Evolutionary conservation across 164 flowering plant genomes (phyloP).

Genomic region (Santalum album): DNA sequence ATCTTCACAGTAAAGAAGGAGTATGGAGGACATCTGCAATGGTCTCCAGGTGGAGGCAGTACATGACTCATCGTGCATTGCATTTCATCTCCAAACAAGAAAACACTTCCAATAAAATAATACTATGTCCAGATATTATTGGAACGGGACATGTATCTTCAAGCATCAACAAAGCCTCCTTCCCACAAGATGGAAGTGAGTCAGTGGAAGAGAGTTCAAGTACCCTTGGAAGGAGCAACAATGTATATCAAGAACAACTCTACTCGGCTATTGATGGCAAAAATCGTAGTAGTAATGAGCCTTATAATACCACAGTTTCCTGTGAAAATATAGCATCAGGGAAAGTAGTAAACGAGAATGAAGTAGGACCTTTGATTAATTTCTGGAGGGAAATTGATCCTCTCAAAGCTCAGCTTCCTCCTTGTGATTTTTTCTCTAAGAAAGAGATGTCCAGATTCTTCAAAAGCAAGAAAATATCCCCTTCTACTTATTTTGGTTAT

Average conservation of each 20-base stretch:
- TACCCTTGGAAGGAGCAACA: constrained; percentile 12
- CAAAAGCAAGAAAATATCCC: constrained; percentile 40
- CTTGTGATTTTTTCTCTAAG: constrained; percentile 62
- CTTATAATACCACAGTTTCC: constrained; percentile 12
- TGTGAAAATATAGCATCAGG: constrained; percentile 8
- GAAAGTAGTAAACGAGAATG: constrained; percentile 13
- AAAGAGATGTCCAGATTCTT: constrained; percentile 66
- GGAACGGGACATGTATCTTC: constrained; percentile 14
- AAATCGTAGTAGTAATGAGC: constrained; percentile 16
- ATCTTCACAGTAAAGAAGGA: constrained; percentile 94
- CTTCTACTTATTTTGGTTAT: constrained; percentile 30
- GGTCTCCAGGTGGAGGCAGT: constrained; percentile 94
- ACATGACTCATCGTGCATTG: constrained; percentile 31
- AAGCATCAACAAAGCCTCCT: constrained; percentile 5
- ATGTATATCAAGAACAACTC: constrained; percentile 5
- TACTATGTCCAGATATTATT: constrained; percentile 11
- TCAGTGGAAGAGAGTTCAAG: constrained; percentile 15
- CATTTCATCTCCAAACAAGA: constrained; percentile 16
- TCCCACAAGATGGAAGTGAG: constrained; percentile 17
- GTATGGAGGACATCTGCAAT: constrained; percentile 80
- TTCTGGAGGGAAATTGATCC: constrained; percentile 40
- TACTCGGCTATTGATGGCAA: constrained; percentile 12
- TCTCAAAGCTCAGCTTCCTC: constrained; percentile 67
- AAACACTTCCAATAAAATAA: constrained; percentile 7
- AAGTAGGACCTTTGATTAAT: constrained; percentile 12